phyloP scores from a whole-genome alignment of 106 monocot genomes.

The Phalaenopsis equestris region DNA sequence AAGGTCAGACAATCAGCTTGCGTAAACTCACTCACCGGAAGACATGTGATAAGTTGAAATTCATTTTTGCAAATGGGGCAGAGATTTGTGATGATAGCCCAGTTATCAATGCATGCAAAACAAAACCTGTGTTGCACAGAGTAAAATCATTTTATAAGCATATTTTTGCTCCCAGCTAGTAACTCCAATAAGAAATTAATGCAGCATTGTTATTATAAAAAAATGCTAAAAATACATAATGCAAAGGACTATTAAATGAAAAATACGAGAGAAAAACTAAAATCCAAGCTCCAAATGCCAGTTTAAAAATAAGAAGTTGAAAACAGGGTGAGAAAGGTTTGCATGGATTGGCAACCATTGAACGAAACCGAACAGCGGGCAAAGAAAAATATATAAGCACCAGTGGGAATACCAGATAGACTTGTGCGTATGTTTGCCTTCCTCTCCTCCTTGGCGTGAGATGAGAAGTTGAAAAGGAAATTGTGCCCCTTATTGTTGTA shows the following conservation, averaged over 20 bases:
- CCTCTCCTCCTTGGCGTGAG: too few species aligned
- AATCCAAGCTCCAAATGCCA: too few species aligned
- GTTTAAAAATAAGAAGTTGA: too few species aligned
- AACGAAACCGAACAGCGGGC: too few species aligned
- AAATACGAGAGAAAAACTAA: too few species aligned
- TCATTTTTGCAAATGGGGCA: conserved; percentile 92
- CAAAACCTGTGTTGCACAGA: conserved; percentile 66
- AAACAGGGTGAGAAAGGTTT: too few species aligned
- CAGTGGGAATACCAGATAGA: too few species aligned
- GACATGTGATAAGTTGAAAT: conserved; percentile 80
- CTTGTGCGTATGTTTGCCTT: too few species aligned
- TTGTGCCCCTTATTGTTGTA: too few species aligned
- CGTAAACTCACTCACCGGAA: conserved; percentile 55
- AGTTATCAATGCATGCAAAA: conserved; percentile 94
- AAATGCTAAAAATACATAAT: neutral
- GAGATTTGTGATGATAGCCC: conserved; percentile 87
- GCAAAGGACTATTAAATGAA: neutral
- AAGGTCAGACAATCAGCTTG: neutral
- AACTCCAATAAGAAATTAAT: neutral
- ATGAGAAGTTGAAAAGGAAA: too few species aligned
- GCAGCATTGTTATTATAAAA: neutral
- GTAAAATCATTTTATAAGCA: neutral
- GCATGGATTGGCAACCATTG: too few species aligned
- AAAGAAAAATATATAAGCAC: too few species aligned
- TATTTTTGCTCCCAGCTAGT: neutral